phyloP scores from a whole-genome alignment of 306 rosid species.

The Dalbergia oliveri region DNA sequence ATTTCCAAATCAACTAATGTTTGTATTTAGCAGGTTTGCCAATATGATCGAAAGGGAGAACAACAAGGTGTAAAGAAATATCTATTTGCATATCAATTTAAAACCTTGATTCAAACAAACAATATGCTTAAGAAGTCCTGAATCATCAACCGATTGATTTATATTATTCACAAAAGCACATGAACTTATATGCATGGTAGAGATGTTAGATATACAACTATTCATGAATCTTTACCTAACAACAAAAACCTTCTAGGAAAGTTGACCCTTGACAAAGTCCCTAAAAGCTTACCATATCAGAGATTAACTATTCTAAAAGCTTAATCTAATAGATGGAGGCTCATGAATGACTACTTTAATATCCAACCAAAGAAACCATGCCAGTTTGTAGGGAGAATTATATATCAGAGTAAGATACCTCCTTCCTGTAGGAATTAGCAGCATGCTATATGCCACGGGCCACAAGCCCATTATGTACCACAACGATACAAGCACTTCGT shows the following conservation, averaged over 20 bases:
- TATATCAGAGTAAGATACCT: constrained; percentile 60
- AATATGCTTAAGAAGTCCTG: background rate
- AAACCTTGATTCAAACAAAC: background rate
- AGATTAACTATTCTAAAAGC: background rate
- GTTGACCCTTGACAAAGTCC: background rate
- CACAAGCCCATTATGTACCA: constrained; percentile 97
- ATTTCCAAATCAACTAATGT: background rate
- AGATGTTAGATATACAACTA: background rate
- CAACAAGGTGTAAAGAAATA: background rate
- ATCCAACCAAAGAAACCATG: background rate
- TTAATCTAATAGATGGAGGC: background rate
- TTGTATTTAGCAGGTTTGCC: background rate
- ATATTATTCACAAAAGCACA: background rate
- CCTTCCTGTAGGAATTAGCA: constrained; percentile 87
- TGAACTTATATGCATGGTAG: constrained; percentile 18
- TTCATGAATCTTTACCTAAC: constrained; percentile 5
- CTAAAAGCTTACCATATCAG: constrained; percentile 2
- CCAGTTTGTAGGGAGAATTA: background rate
- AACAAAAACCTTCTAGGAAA: background rate
- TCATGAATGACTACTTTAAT: background rate
- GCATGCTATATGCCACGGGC: constrained; percentile 87
- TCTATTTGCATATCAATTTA: background rate
- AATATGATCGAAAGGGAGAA: background rate
- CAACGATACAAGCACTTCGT: constrained; percentile 76
- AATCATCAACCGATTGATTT: constrained; percentile 15